Evolutionary conservation across 768 basidiomycete genomes (phyloP).

Genomic region (Leccinum fibrillosum): DNA sequence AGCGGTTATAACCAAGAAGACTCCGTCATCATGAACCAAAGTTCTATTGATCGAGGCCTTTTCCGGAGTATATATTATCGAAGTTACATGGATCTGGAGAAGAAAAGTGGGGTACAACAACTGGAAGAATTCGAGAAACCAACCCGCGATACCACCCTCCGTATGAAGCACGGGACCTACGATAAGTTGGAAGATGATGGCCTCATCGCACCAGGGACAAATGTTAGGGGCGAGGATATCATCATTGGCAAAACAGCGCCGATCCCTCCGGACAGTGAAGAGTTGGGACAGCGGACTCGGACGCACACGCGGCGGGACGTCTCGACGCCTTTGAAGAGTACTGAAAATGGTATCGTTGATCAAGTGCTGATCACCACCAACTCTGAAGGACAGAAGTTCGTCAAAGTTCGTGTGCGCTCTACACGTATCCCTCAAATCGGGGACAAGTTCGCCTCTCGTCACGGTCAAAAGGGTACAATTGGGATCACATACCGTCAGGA

Average conservation of each 20-base stretch:
- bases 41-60: conserved; percentile 94
- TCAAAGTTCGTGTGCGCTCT: conserved; percentile 94
- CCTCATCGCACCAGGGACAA: conserved; percentile 91
- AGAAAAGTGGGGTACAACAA: conserved; percentile 89
- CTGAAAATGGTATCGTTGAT: conserved; percentile 96
- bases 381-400: conserved; percentile 94
- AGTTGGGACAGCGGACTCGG: conserved; percentile 93
- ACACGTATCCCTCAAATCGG: conserved; percentile 97
- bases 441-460: conserved; percentile 99
- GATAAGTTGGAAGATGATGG: conserved; percentile 98
- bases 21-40: conserved; percentile 99
- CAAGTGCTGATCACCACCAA: conserved; percentile 97
- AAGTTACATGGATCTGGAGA: conserved; percentile 98
- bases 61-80: conserved; percentile 99
- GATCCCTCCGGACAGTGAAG: conserved; percentile 93
- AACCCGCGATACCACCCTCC: conserved; percentile 84
- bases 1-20: conserved; percentile 99
- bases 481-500: conserved; percentile 99
- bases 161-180: conserved; percentile 98
- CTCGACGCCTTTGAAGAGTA: conserved; percentile 96
- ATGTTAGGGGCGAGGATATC: conserved; percentile 95
- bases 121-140: conserved; percentile 98
- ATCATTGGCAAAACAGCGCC: conserved; percentile 99
- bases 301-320: conserved; percentile 93
- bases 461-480: conserved; percentile 99